Evolutionary conservation across 768 basidiomycete species (phyloP), one percentile per base, ranked within the genome.

Genomic region (Mycena haematopus): DNA sequence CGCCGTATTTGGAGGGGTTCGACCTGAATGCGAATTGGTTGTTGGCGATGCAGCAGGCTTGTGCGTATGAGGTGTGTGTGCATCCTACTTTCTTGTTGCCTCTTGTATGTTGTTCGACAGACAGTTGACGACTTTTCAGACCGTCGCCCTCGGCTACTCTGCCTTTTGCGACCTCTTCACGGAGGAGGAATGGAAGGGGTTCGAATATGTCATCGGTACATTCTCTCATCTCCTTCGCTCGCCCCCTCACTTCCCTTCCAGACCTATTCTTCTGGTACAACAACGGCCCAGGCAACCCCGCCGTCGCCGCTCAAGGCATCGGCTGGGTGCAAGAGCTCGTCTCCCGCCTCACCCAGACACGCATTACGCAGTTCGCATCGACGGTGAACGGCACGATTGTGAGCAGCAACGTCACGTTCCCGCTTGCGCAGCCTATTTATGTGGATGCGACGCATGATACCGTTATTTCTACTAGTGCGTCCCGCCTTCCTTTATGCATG

Each of bases 381-480:
- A 84, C 88, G 10, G 87, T 87, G 14, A 93, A 95, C 68, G 78
- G 82, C 21, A 88, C 89, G 0, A 79, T 91, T 58, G 84, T 91
- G 60, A 75, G 81, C 53, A 84, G 77, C 62, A 70, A 75, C 1
- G 74, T 76, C 17, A 83, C 78, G 0, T 88, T 88, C 77, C 88
- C 87, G 1, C 73, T 89, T 2, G 68, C 79, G 35, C 84, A 88
- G 60, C 75, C 74, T 21, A 76, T 93, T 29, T 92, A 85, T 57
- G 90, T 91, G 21, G 91, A 93, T 67, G 87, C 87, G 1, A 86
- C 82, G 22, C 91, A 93, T 64, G 92, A 93, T 67, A 87, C 88
- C 6, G 85, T 91, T 21, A 80, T 91, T 2, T 76, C 87, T 21
- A 82, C 89, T 56, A 82, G 87, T 87, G 65, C 17, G 82, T 70